Conservation (phyloP, 331 rosid genomes). For the Acacia concinna region DNA sequence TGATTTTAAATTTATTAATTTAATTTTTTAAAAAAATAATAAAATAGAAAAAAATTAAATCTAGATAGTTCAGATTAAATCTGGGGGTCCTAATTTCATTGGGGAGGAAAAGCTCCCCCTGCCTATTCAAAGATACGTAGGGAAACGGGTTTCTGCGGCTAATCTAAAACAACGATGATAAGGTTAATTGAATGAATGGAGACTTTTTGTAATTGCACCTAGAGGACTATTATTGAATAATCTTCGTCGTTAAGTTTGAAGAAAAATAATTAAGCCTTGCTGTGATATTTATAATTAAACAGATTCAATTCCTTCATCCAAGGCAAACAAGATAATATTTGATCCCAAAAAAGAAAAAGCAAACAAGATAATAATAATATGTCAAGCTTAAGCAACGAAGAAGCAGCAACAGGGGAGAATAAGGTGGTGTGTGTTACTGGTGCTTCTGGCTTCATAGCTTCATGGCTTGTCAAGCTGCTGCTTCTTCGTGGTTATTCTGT, state of each 20-base stretch:
- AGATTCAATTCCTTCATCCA: not conserved
- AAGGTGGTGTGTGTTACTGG: constrained; percentile 4
- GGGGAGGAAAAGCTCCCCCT: too few relatives aligned
- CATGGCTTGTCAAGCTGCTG: not conserved
- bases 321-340: not conserved
- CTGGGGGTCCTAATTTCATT: too few relatives aligned
- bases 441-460: constrained; percentile 13
- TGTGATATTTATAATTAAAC: not conserved
- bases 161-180: not conserved
- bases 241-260: not conserved
- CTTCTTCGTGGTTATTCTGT: constrained; percentile 7
- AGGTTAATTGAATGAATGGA: not conserved
- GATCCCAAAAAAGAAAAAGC: too few relatives aligned
- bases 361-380: not conserved
- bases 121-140: too few relatives aligned
- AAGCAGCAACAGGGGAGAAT: not conserved
- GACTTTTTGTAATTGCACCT: not conserved
- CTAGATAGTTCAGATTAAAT: too few relatives aligned
- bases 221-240: not conserved
- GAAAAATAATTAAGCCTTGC: too few relatives aligned
- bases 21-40: too few relatives aligned
- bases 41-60: too few relatives aligned
- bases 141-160: too few relatives aligned
- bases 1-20: too few relatives aligned
- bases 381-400: not conserved